Conservation (phyloP, 2,329 filamentous ascomycete species). For the Beauveria sp. region DNA sequence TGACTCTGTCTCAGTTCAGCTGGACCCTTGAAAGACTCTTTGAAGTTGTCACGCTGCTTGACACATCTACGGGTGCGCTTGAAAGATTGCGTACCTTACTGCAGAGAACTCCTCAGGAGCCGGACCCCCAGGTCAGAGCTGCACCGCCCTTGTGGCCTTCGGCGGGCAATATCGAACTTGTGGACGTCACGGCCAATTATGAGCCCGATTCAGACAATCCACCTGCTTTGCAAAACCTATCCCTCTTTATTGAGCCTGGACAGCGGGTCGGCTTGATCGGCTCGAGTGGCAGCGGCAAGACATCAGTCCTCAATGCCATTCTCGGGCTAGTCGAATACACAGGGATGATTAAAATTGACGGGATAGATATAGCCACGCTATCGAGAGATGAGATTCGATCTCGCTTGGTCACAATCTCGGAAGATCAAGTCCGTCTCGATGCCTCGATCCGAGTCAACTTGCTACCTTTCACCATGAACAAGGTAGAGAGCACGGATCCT, state of each 20-base stretch:
- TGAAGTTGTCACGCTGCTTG: neutral
- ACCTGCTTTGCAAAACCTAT: neutral
- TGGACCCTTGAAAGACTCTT: conserved; percentile 1
- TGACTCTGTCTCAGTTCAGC: neutral
- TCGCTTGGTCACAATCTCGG: conserved; percentile 35
- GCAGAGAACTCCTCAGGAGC: neutral
- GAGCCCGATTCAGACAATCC: neutral
- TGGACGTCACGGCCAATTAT: neutral
- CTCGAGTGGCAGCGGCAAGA: conserved; percentile 6
- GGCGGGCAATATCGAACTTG: neutral
- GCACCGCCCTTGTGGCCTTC: neutral
- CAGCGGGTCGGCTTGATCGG: conserved; percentile 5
- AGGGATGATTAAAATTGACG: conserved; percentile 33
- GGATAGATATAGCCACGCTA: conserved; percentile 30
- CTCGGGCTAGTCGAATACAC: conserved; percentile 5
- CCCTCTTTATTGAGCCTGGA: neutral
- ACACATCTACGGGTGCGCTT: conserved; percentile 2
- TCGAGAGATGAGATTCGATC: conserved; percentile 33
- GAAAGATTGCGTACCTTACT: neutral
- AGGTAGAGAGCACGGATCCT: neutral
- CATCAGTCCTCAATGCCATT: conserved; percentile 3
- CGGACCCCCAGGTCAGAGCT: neutral
- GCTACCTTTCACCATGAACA: neutral
- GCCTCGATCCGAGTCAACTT: conserved; percentile 37
- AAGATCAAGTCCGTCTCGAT: conserved; percentile 37